These are phyloP conservation scores for Leishmania major DNA, from an alignment of 208 protist species.

Conservation along the genomic window DNA sequence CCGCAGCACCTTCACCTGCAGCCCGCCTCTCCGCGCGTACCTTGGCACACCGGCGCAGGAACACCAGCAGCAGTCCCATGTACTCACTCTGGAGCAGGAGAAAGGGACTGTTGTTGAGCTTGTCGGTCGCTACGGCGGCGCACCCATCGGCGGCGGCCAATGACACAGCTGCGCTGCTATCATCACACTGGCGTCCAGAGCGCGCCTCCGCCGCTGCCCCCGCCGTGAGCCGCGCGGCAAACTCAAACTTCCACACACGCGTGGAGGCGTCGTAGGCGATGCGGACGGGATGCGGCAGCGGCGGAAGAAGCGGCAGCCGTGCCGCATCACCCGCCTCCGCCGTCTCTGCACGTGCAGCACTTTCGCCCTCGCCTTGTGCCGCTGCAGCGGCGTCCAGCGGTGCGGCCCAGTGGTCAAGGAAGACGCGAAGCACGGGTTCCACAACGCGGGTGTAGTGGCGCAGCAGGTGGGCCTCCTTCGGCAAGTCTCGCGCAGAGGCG, in stretches of 20 bases:
- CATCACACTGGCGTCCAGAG: neutral
- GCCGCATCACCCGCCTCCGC: neutral
- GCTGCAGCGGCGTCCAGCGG: neutral
- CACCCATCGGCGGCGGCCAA: neutral
- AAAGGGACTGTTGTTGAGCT: slow-evolving; percentile 46
- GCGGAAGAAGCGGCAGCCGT: slow-evolving; percentile 2
- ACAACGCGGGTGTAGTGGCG: slow-evolving; percentile 12
- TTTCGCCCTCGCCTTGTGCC: neutral
- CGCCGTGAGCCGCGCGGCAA: slow-evolving; percentile 29
- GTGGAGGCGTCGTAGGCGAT: slow-evolving; percentile 33
- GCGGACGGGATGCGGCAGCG: slow-evolving; percentile 26
- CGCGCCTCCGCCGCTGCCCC: slow-evolving; percentile 13
- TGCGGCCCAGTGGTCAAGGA: slow-evolving; percentile 7
- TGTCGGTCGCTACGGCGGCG: slow-evolving; percentile 14
- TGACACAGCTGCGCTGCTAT: neutral
- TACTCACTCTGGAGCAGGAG: slow-evolving; percentile 64
- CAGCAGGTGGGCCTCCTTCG: slow-evolving; percentile 18
- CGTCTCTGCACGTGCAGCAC: neutral
- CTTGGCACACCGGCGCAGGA: slow-evolving; percentile 47
- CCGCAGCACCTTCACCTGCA: neutral
- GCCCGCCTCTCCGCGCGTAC: slow-evolving; percentile 7
- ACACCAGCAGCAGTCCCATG: slow-evolving; percentile 76
- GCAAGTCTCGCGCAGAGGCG: neutral
- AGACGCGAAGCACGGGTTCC: slow-evolving; percentile 19
- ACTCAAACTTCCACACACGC: slow-evolving; percentile 45